Base-by-base conservation (phyloP, 495 filamentous ascomycete genomes). In the Lichina pygmaea region DNA sequence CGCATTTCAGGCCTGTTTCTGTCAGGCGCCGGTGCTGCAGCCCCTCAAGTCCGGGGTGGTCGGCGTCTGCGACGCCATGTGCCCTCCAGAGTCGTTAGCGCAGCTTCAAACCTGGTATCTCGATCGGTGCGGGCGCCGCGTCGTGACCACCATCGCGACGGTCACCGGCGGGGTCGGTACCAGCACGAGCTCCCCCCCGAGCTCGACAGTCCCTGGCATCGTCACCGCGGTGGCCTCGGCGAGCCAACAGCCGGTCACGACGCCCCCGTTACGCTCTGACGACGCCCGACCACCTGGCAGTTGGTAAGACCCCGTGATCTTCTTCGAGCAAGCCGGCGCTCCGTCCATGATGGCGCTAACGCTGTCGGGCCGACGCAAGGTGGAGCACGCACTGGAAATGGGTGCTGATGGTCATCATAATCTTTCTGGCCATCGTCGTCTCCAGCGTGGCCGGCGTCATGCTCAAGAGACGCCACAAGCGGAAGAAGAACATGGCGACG, bases 391-490 rank as follows among this genome's bases (percentile, higher is more conserved):
- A 72, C 49, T 70, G 65, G 55, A 50, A 56, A 48, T 71, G 66
- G 68, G 56, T 72, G 5, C 54, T 71, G 47, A 60, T 75, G 65
- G 33, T 70, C n/a, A 65, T 71, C 44, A 57, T 72, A 30, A 55
- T 72, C 9, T 49, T 58, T 32, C 36, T 70, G 43, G 68, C 59
- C n/a, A 66, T 72, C 49, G 44, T 47, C 15, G 42, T 51, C 40
- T 46, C 68, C 47, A 54, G 60, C 40, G 46, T 58, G 4, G 34
- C 56, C 0, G 65, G 59, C 8, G 49, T 61, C 33, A 66, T 61
- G 57, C 52, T 67, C 16, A 67, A 67, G 45, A 64, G 65, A 17
- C 66, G 64, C 30, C 59, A 67, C 53, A 62, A 66, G 57, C 62
- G 7, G 46, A 51, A 33, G 59, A 61, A 12, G 62, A 64, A 46